These are phyloP conservation scores for Hippophae tibetana DNA, from an alignment of 306 rosid genomes.

Conservation along the genomic window DNA sequence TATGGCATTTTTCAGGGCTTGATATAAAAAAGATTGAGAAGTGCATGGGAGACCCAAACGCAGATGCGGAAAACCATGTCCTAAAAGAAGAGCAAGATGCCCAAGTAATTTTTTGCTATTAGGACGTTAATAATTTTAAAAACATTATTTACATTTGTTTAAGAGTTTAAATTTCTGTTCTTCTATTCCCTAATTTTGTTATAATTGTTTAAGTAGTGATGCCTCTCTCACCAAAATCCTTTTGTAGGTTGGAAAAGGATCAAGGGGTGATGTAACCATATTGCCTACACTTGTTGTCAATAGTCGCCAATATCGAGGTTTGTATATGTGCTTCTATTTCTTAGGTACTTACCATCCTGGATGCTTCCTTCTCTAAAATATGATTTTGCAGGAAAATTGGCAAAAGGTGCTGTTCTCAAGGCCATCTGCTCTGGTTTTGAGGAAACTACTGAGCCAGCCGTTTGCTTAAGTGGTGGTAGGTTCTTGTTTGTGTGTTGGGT, in stretches of 20 bases:
- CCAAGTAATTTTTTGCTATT: conserved; percentile 40
- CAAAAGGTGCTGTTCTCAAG: conserved; percentile 87
- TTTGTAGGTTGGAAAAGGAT: conserved; percentile 83
- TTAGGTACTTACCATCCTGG: conserved; percentile 8
- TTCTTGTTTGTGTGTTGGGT: conserved; percentile 11
- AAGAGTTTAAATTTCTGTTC: not conserved
- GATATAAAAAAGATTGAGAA: conserved; percentile 60
- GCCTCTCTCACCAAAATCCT: conserved; percentile 14
- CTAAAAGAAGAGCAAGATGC: conserved; percentile 99
- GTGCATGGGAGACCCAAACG: conserved; percentile 86
- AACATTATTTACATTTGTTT: not conserved
- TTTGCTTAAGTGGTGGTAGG: conserved; percentile 90
- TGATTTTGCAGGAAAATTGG: conserved; percentile 72
- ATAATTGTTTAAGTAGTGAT: conserved; percentile 8
- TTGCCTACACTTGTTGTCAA: conserved; percentile 98
- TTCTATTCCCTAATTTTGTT: conserved; percentile 8
- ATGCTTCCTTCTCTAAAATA: conserved; percentile 25
- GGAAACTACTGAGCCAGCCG: conserved; percentile 97
- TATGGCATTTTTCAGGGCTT: conserved; percentile 51
- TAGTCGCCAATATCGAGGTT: conserved; percentile 96
- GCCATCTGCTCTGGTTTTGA: conserved; percentile 98
- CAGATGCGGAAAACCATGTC: conserved; percentile 70
- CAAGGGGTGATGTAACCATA: conserved; percentile 96
- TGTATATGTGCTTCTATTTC: conserved; percentile 26
- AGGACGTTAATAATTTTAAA: not conserved